Conservation (phyloP, 2,329 filamentous ascomycete genomes). For the Fusarium virguliforme region DNA sequence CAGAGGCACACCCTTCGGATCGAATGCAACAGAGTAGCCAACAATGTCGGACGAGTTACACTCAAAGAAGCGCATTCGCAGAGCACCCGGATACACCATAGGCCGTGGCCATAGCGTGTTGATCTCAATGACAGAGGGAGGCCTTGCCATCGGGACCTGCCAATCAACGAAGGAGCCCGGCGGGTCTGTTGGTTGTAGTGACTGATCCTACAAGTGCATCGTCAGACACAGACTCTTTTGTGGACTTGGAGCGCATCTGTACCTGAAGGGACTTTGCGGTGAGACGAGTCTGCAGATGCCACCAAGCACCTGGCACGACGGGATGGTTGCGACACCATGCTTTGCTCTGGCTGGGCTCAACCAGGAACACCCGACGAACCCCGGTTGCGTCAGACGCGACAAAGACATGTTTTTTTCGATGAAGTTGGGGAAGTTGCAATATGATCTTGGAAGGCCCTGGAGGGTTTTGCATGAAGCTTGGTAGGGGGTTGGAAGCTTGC, state of each 20-base stretch:
- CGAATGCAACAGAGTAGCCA: neutral
- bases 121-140: neutral
- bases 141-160: neutral
- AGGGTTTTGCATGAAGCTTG: neutral
- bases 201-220: no score
- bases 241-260: no score
- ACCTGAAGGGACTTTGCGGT: no score
- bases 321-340: slow-evolving; percentile 2
- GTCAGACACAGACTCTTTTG: no score
- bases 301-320: neutral
- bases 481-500: neutral
- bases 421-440: neutral
- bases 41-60: neutral
- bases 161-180: neutral
- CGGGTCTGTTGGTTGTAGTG: neutral
- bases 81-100: neutral
- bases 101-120: neutral
- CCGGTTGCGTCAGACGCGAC: neutral
- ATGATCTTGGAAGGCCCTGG: neutral
- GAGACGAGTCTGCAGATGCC: neutral
- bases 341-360: neutral
- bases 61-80: slow-evolving; percentile 1
- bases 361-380: neutral
- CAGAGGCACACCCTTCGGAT: neutral
- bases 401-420: neutral